Evolutionary conservation across 139 green algal genomes (phyloP).

Genomic region (Zygnema circumcarinatum): DNA sequence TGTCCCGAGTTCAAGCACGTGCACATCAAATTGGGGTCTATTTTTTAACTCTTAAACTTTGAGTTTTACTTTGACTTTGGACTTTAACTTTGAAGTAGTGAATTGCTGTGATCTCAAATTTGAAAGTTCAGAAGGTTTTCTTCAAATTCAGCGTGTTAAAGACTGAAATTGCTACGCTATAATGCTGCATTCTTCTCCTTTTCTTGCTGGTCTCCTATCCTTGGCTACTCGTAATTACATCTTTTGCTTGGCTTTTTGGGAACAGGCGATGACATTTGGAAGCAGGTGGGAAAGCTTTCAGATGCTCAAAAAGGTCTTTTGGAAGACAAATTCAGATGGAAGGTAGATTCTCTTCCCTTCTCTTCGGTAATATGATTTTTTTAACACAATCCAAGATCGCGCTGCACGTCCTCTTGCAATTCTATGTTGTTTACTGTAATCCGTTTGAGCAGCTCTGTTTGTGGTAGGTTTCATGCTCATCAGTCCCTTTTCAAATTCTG

Average conservation of each 20-base stretch:
- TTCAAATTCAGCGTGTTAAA: no score
- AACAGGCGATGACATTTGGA: slow-evolving; percentile 73
- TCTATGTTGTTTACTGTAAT: background rate
- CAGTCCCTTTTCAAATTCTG: background rate
- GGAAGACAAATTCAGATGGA: slow-evolving; percentile 65
- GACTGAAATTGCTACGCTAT: no score
- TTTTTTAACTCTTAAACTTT: no score
- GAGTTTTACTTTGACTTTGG: background rate
- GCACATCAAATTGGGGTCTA: no score
- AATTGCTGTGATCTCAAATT: background rate
- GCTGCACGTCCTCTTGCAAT: background rate
- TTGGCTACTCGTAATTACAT: no score
- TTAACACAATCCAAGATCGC: background rate
- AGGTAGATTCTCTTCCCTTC: slow-evolving; percentile 9
- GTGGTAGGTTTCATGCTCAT: background rate
- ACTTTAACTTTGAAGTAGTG: background rate
- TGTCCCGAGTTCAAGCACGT: no score
- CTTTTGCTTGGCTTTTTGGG: background rate
- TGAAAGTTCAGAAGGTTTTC: background rate
- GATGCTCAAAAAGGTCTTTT: slow-evolving; percentile 70
- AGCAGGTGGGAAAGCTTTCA: slow-evolving; percentile 76
- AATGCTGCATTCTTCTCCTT: no score
- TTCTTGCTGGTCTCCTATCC: no score
- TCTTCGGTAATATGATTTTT: background rate
- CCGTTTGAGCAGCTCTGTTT: background rate